phyloP scores from a whole-genome alignment of 2,329 filamentous ascomycete species.

The Monilinia laxa region DNA sequence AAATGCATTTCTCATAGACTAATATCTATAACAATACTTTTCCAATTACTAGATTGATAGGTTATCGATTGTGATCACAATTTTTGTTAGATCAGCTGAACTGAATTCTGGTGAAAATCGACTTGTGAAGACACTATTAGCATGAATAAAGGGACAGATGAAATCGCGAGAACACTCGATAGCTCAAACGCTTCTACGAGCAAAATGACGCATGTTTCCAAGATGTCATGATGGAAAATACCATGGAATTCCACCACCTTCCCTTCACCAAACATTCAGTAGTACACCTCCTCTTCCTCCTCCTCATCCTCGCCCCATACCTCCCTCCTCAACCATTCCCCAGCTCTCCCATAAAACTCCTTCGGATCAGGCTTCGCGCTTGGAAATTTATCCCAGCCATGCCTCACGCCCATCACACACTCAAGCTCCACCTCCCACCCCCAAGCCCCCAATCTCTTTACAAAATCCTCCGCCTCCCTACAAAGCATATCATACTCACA shows the following conservation, averaged over 20 bases:
- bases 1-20: too few species aligned
- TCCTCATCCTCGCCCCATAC: constrained; percentile 13
- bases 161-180: too few species aligned
- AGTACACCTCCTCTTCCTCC: neutral
- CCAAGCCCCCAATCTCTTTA: constrained; percentile 28
- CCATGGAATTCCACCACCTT: neutral
- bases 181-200: too few species aligned
- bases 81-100: too few species aligned
- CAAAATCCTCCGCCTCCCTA: constrained; percentile 31
- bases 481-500: constrained; percentile 34
- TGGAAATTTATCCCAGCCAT: constrained; percentile 35
- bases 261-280: neutral
- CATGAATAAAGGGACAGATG: too few species aligned
- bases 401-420: constrained; percentile 29
- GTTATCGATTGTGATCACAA: too few species aligned
- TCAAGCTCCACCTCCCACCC: constrained; percentile 32
- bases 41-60: too few species aligned
- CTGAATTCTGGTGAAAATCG: too few species aligned
- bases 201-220: too few species aligned
- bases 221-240: neutral
- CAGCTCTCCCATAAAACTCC: constrained; percentile 16
- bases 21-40: too few species aligned
- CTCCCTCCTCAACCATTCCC: constrained; percentile 14
- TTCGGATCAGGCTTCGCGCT: constrained; percentile 13
- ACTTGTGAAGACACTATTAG: too few species aligned